Base-by-base conservation (phyloP, 2,329 filamentous ascomycete species). In the Hymenoscyphus fraxineus region DNA sequence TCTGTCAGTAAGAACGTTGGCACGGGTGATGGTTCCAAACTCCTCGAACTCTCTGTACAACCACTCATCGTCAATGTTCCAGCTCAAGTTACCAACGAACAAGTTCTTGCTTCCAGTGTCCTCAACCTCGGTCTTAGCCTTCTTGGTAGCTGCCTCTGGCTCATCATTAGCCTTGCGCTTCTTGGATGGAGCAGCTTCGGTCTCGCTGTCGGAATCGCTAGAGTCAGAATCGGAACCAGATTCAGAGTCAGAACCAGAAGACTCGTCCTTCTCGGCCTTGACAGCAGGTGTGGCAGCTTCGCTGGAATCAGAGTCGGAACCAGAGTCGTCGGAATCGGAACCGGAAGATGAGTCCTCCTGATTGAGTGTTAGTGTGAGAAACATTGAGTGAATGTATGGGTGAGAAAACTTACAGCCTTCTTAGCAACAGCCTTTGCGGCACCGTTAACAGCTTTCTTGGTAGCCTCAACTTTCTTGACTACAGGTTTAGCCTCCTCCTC, bases 1-100 rank as follows among this genome's bases (percentile, higher is more conserved):
- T 71, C 84, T 84, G 77, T 91, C 87, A 72, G 83, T 88, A 75
- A 91, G 86, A 76, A 91, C 82, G 74, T 86, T 84, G 67, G 83
- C 83, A 73, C 85, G 83, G 71, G 80, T 78, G 69, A 90, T 83
- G 76, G 88, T 85, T 71, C 87, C 88, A 71, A 88, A 90, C 70
- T 82, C 79, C 77, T 88, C 83, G 73, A 91, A 91, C 77, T 90
- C 87, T 66, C 83, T 81, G 65, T 80, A 80, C 70, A 91, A 82
- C 87, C 87, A 90, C 66, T 89, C 88, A 76, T 91, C 88, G 72
- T 91, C 88, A 65, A 91, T 81, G 76, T 88, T 90, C 88, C 88
- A 92, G 76, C 88, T 90, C 69, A 92, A 80, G 78, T 88, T 89
- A 67, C 89, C 89, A 70, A 90, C 82, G 77, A 91, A 91, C 62